Conservation (phyloP, 257 asterid genomes). For the Fraxinus cuspidata region DNA sequence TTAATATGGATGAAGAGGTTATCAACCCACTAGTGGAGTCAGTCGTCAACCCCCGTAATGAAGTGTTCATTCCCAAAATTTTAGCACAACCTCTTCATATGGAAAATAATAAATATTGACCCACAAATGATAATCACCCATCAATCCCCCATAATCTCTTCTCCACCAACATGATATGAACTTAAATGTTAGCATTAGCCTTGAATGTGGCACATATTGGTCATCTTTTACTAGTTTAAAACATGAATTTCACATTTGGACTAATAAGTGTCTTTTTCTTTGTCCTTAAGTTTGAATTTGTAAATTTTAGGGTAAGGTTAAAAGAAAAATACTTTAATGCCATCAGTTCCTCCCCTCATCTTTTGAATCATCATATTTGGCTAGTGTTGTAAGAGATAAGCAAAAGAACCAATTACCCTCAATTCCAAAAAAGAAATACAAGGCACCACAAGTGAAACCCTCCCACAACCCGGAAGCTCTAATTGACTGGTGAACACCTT, state of each 20-base stretch:
- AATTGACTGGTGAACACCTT: not conserved
- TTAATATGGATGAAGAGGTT: not conserved
- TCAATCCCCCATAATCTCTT: not conserved
- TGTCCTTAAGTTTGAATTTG: slow-evolving; percentile 9
- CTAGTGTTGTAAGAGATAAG: not conserved
- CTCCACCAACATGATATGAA: not conserved
- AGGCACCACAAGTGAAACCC: not conserved
- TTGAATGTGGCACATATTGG: not conserved
- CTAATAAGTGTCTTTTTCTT: not conserved
- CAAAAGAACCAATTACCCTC: not conserved
- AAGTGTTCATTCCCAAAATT: not conserved
- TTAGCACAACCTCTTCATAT: not conserved
- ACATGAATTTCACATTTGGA: not conserved
- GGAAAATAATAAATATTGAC: not conserved
- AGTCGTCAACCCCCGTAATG: not conserved
- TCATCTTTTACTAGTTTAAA: not conserved
- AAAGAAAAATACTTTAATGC: slow-evolving; percentile 2
- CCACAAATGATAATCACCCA: not conserved
- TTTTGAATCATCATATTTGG: not conserved
- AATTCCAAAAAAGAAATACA: too few relatives aligned
- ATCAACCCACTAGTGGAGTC: not conserved
- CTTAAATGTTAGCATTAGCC: slow-evolving; percentile 9
- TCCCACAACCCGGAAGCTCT: not conserved
- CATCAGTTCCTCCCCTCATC: not conserved
- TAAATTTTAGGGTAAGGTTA: not conserved